Evolutionary conservation across 1,284 basidiomycete species (phyloP).

Genomic region (Ustilago xerochloae): DNA sequence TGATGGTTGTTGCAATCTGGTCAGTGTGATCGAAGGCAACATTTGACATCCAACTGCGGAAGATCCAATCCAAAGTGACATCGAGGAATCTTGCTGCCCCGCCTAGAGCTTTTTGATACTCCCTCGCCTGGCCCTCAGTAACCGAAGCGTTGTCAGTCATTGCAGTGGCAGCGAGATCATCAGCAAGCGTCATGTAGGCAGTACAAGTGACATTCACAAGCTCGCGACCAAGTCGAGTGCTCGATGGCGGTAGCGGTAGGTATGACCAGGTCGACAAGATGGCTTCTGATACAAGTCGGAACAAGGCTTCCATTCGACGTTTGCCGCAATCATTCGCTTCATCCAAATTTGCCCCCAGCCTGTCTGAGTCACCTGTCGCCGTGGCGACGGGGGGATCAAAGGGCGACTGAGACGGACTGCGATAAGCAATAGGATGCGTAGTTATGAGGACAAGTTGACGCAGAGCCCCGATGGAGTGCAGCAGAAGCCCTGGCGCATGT

Average conservation of each 20-base stretch:
- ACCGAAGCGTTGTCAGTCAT: neutral
- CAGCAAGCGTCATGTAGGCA: constrained; percentile 2
- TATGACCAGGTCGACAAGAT: constrained; percentile 44
- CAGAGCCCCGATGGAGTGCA: constrained; percentile 21
- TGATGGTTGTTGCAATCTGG: neutral
- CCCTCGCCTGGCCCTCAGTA: neutral
- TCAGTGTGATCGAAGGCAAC: constrained; percentile 17
- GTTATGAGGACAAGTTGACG: constrained; percentile 30
- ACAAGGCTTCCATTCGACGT: constrained; percentile 23
- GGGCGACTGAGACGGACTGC: neutral
- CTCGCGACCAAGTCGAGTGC: constrained; percentile 4
- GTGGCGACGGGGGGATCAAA: neutral
- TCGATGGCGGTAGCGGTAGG: constrained; percentile 27
- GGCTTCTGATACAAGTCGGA: constrained; percentile 16
- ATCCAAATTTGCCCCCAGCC: neutral
- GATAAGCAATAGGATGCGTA: constrained; percentile 18
- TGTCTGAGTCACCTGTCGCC: neutral
- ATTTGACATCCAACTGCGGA: constrained; percentile 15
- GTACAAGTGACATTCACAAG: constrained; percentile 23
- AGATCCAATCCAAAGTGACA: constrained; percentile 30
- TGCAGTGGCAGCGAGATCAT: constrained; percentile 10
- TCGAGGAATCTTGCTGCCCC: constrained; percentile 20
- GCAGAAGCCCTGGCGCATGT: constrained; percentile 16
- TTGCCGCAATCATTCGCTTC: constrained; percentile 20
- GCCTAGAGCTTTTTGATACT: neutral